Percentiles rank a stretch among this genome's conserved stretches.
Evolutionary conservation across 257 asterid genomes (phyloP).

Genomic region (Fraxinus quadrangulata): DNA sequence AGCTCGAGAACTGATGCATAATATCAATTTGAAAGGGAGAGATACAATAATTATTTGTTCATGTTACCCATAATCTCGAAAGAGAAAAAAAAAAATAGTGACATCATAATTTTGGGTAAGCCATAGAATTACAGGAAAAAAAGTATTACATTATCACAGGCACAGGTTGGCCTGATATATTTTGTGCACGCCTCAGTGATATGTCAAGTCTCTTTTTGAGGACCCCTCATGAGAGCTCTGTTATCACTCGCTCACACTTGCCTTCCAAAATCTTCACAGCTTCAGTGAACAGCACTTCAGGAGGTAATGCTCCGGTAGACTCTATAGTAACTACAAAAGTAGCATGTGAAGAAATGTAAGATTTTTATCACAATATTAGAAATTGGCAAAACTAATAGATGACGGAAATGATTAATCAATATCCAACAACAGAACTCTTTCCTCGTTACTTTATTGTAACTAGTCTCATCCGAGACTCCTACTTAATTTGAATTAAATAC

Average conservation of each 20-base stretch:
- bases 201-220: not conserved
- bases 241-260: slow-evolving; percentile 76
- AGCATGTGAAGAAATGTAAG: not conserved
- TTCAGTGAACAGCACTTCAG: slow-evolving; percentile 83
- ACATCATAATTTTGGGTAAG: not conserved
- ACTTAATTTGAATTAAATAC: not conserved
- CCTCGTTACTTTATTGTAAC: not conserved
- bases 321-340: slow-evolving; percentile 71
- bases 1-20: no score
- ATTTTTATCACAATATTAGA: not conserved
- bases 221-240: slow-evolving; percentile 59
- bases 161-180: no score
- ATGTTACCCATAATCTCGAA: not conserved
- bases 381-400: slow-evolving; percentile 1
- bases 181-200: not conserved
- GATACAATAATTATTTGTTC: not conserved
- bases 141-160: not conserved
- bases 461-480: not conserved
- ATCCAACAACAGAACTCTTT: not conserved
- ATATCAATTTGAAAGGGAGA: no score
- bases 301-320: slow-evolving; percentile 89
- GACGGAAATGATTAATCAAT: not conserved
- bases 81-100: no score
- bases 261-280: slow-evolving; percentile 90
- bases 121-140: not conserved